A percentile compares a stretch with the other conserved stretches of the same genome.
Conservation (phyloP, 345 rosid species). For the Camelina sativa region DNA sequence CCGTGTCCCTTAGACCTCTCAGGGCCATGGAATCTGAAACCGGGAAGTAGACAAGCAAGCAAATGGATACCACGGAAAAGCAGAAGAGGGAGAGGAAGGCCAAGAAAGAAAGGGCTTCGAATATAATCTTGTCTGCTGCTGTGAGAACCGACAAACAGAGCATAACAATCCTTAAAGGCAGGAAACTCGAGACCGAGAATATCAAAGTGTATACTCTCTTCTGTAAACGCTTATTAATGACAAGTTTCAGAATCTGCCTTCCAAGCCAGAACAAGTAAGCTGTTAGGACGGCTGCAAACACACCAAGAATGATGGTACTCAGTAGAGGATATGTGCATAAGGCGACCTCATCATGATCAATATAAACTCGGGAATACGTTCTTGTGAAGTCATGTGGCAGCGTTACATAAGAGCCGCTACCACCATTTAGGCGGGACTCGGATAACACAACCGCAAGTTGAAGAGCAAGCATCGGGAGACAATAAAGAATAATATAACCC, state of each 20-base stretch:
- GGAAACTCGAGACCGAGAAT: slow-evolving; percentile 81
- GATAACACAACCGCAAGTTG: slow-evolving; percentile 74
- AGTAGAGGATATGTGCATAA: slow-evolving; percentile 90
- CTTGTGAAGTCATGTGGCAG: slow-evolving; percentile 78
- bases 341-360: slow-evolving; percentile 48
- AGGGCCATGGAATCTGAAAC: slow-evolving; percentile 92
- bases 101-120: slow-evolving; percentile 79
- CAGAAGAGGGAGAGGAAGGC: slow-evolving; percentile 79
- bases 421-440: slow-evolving; percentile 65
- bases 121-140: slow-evolving; percentile 66
- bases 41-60: slow-evolving; percentile 85
- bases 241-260: slow-evolving; percentile 78
- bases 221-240: slow-evolving; percentile 90
- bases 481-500: slow-evolving; percentile 64
- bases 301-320: slow-evolving; percentile 83
- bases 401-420: slow-evolving; percentile 47
- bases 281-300: slow-evolving; percentile 70
- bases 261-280: slow-evolving; percentile 91
- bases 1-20: slow-evolving; percentile 64
- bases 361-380: slow-evolving; percentile 41
- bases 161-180: slow-evolving; percentile 80
- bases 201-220: slow-evolving; percentile 84
- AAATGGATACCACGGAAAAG: slow-evolving; percentile 77
- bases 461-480: slow-evolving; percentile 81
- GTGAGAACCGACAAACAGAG: slow-evolving; percentile 83